Conservation (phyloP, 768 basidiomycete genomes). For the Suillus decipiens region DNA sequence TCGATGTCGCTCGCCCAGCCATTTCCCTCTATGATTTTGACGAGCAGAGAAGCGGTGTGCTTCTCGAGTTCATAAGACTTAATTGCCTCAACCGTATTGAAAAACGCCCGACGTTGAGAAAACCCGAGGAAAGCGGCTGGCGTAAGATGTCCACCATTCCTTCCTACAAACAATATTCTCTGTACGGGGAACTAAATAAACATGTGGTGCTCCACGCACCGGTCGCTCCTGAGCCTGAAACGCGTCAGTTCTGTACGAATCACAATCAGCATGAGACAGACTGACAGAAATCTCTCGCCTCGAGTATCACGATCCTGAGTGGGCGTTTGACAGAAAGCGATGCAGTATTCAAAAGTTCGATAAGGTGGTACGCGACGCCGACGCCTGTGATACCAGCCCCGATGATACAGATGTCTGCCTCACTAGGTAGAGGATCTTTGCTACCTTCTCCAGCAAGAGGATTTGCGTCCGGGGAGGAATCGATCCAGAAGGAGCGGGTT, state of each 20-base stretch:
- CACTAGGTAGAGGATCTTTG: constrained; percentile 51
- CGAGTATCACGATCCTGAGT: constrained; percentile 64
- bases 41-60: constrained; percentile 50
- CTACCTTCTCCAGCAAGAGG: constrained; percentile 72
- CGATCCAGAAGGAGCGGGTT: constrained; percentile 74
- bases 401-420: constrained; percentile 76
- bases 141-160: constrained; percentile 80
- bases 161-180: constrained; percentile 43
- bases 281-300: constrained; percentile 87
- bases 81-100: constrained; percentile 57
- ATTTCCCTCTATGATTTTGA: constrained; percentile 48
- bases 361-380: constrained; percentile 72
- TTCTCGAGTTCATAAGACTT: constrained; percentile 57
- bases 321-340: constrained; percentile 19
- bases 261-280: constrained; percentile 10
- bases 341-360: constrained; percentile 31
- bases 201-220: constrained; percentile 40
- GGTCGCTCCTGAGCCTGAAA: constrained; percentile 72
- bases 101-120: constrained; percentile 31
- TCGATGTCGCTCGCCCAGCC: constrained; percentile 55
- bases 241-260: constrained; percentile 3
- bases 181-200: background rate
- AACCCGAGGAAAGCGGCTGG: constrained; percentile 52
- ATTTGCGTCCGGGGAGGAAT: constrained; percentile 55
- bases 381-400: constrained; percentile 82